phyloP scores from a whole-genome alignment of 208 protist genomes.

The Trichomonas vaginalis region DNA sequence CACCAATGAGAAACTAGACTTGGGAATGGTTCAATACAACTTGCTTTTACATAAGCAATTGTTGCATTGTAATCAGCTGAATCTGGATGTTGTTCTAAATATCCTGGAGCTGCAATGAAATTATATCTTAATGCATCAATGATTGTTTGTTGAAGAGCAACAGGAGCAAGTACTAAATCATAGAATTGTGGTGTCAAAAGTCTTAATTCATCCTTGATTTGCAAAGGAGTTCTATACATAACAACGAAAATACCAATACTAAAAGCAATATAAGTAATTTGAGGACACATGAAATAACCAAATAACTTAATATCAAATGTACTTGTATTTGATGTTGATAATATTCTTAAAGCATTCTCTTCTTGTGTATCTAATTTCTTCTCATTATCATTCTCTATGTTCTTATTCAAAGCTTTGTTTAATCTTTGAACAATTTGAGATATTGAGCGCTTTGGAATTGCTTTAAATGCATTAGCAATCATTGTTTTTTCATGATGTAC shows the following conservation, averaged over 20 bases:
- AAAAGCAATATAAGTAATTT: neutral
- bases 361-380: neutral
- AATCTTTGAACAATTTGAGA: neutral
- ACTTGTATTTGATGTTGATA: neutral
- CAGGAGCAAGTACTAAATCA: neutral
- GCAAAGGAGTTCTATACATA: neutral
- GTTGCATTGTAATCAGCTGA: neutral
- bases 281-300: neutral
- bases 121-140: neutral
- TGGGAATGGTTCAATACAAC: neutral
- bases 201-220: neutral
- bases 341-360: neutral
- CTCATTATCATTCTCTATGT: neutral
- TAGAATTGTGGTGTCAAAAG: neutral
- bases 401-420: neutral
- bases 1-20: neutral
- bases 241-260: neutral
- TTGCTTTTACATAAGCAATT: neutral
- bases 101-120: neutral
- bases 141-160: neutral
- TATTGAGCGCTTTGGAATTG: neutral
- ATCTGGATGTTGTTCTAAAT: neutral
- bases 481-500: neutral
- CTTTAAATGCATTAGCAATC: neutral
- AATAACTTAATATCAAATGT: neutral